Percentiles rank a stretch among this genome's conserved stretches.
These are phyloP conservation scores for Xerocomellus dryophilus DNA, from an alignment of 768 basidiomycete genomes.

Conservation along the genomic window DNA sequence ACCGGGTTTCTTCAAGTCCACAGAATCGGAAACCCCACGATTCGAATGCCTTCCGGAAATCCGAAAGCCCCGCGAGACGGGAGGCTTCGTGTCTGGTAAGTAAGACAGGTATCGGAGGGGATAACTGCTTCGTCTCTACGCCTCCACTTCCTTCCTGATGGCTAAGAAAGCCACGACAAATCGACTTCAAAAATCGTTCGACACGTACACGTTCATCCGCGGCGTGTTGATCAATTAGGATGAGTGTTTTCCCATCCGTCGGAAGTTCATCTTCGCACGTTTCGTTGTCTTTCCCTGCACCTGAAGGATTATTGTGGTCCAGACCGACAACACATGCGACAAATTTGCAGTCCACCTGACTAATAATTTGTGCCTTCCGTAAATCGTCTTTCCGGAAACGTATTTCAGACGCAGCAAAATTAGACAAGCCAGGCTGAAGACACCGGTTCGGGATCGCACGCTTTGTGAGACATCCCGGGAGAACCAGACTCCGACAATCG, in stretches of 20 bases:
- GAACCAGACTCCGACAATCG: conserved; percentile 16
- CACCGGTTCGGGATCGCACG: conserved; percentile 6
- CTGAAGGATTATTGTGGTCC: conserved; percentile 14
- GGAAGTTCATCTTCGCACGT: conserved; percentile 13
- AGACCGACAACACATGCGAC: conserved; percentile 64
- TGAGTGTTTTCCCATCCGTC: conserved; percentile 39
- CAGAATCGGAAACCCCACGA: conserved; percentile 70
- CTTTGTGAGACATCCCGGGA: conserved; percentile 7
- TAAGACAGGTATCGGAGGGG: conserved; percentile 57
- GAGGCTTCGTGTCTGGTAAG: conserved; percentile 64
- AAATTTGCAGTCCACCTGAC: conserved; percentile 90
- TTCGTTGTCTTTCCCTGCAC: conserved; percentile 14
- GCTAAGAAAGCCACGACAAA: conserved; percentile 67
- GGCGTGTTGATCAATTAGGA: conserved; percentile 95
- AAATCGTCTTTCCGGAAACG: conserved; percentile 57
- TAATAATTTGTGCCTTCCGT: conserved; percentile 55
- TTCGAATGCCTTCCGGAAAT: conserved; percentile 47
- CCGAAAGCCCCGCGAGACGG: conserved; percentile 41
- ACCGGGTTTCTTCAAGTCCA: conserved; percentile 30
- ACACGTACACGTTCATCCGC: conserved; percentile 96
- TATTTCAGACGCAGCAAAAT: conserved; percentile 22
- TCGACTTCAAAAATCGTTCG: conserved; percentile 70
- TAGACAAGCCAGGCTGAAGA: conserved; percentile 12
- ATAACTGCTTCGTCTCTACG: conserved; percentile 43
- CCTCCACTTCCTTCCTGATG: conserved; percentile 36